Percentiles rank a stretch among this genome's conserved stretches.
phyloP scores from a whole-genome alignment of 2,329 filamentous ascomycete species.

The Clarireedia monteithiana region DNA sequence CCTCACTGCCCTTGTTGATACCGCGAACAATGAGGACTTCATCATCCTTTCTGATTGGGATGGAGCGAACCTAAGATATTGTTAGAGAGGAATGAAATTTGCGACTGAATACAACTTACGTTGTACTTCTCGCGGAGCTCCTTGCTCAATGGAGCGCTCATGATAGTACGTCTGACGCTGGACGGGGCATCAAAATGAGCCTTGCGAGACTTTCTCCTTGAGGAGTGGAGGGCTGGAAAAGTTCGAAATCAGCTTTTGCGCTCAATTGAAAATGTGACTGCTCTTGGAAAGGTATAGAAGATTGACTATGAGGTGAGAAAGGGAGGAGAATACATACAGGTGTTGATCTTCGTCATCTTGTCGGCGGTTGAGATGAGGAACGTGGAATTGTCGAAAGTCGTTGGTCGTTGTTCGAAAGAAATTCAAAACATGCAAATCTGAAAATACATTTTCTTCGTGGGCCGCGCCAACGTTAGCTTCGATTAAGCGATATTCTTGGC shows the following conservation, averaged over 20 bases:
- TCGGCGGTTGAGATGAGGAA: slow-evolving; percentile 21
- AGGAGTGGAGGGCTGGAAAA: slow-evolving; percentile 58
- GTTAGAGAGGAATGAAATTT: slow-evolving; percentile 9
- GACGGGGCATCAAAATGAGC: slow-evolving; percentile 95
- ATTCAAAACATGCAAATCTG: background rate
- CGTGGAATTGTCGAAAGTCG: slow-evolving; percentile 3
- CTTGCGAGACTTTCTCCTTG: slow-evolving; percentile 97
- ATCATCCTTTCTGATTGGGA: slow-evolving; percentile 96
- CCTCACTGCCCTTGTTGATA: slow-evolving; percentile 93
- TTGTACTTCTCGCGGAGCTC: slow-evolving; percentile 99
- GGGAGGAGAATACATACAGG: slow-evolving; percentile 35
- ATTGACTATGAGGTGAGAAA: background rate
- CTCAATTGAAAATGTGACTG: background rate
- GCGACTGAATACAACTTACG: slow-evolving; percentile 47
- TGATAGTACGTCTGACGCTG: slow-evolving; percentile 89
- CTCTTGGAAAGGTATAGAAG: background rate
- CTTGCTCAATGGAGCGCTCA: slow-evolving; percentile 93
- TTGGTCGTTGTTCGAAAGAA: slow-evolving; percentile 3
- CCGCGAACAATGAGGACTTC: slow-evolving; percentile 91
- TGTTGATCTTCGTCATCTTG: slow-evolving; percentile 68
- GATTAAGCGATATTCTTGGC: too few species aligned
- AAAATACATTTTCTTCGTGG: background rate
- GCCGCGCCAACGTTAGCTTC: background rate
- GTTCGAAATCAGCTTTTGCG: slow-evolving; percentile 11
- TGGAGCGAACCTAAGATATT: slow-evolving; percentile 70